Percentiles rank a stretch among this genome's conserved stretches.
These are phyloP conservation scores for Rhododendron griersonianum DNA, from an alignment of 148 eudicot genomes.

Conservation along the genomic window DNA sequence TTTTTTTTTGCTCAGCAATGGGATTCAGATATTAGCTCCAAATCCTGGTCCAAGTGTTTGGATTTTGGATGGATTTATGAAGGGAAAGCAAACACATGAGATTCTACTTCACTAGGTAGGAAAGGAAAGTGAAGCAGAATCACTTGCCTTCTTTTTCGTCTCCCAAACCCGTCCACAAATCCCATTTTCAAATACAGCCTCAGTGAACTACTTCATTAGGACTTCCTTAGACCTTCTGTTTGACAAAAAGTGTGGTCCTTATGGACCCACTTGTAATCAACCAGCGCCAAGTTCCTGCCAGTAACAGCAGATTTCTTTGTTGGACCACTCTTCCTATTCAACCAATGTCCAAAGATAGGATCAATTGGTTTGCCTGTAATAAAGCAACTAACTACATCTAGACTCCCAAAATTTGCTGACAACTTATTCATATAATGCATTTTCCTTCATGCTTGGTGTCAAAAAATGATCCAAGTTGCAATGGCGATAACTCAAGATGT, in stretches of 20 bases:
- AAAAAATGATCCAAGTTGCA: neutral
- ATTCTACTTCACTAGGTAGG: neutral
- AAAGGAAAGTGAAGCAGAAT: neutral
- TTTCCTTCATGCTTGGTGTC: slow-evolving; percentile 1
- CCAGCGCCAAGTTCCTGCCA: neutral
- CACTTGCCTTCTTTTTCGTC: neutral
- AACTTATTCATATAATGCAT: neutral
- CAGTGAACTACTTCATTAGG: neutral
- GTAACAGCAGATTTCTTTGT: slow-evolving; percentile 2
- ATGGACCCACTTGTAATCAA: neutral
- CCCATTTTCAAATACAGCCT: neutral
- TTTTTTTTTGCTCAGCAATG: neutral
- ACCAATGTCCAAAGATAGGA: neutral
- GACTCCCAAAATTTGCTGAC: neutral
- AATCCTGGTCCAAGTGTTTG: neutral
- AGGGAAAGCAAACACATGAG: neutral
- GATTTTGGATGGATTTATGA: neutral
- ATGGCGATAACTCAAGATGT: neutral
- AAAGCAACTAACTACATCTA: neutral
- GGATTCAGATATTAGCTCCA: neutral
- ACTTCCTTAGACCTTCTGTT: neutral
- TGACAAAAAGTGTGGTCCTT: neutral
- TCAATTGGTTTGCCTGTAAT: neutral
- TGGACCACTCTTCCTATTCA: neutral
- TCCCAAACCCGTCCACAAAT: neutral